phyloP scores from a whole-genome alignment of 257 asterid species.

The Striga asiatica region DNA sequence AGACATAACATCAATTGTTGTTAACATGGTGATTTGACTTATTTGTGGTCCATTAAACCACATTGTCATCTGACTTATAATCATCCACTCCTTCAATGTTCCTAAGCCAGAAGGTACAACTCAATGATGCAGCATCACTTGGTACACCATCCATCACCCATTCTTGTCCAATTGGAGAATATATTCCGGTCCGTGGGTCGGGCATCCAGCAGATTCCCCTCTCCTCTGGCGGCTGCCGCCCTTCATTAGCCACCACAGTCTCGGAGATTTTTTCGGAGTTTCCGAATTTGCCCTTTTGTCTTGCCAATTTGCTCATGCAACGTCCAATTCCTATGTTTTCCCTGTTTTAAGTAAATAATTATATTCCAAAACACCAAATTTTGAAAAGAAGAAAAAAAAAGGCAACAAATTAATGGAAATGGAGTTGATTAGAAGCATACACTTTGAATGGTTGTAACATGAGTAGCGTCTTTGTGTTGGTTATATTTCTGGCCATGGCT shows the following conservation, averaged over 20 bases:
- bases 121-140: slow-evolving; percentile 26
- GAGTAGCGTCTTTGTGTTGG: slow-evolving; percentile 6
- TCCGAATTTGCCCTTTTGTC: neutral
- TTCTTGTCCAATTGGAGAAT: slow-evolving; percentile 38
- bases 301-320: slow-evolving; percentile 19
- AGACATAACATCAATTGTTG: too few species aligned
- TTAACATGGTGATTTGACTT: too few species aligned
- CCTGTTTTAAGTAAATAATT: neutral
- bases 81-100: slow-evolving; percentile 25
- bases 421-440: slow-evolving; percentile 3
- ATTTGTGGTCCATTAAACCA: too few species aligned
- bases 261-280: neutral
- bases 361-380: neutral
- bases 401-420: neutral
- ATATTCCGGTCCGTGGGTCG: slow-evolving; percentile 42
- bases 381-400: neutral
- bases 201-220: slow-evolving; percentile 28
- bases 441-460: slow-evolving; percentile 15
- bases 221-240: neutral
- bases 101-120: slow-evolving; percentile 34
- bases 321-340: neutral
- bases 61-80: neutral
- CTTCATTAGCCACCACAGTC: neutral
- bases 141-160: slow-evolving; percentile 38
- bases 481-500: slow-evolving; percentile 12